These are phyloP conservation scores for Jatropha multifida DNA, from an alignment of 441 rosid genomes.

Conservation along the genomic window DNA sequence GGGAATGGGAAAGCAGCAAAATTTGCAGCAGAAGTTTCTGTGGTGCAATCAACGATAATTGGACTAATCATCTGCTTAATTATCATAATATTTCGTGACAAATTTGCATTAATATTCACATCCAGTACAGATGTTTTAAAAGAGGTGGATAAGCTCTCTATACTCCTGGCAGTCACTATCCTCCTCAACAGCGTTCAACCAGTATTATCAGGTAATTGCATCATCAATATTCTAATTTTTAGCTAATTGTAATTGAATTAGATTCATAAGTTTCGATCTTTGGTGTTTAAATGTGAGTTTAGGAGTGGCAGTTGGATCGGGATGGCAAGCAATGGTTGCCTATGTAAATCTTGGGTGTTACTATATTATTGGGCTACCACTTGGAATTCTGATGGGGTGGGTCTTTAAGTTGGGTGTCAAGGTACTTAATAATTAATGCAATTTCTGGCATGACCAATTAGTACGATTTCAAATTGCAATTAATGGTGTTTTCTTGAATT, in stretches of 20 bases:
- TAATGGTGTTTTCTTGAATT: background rate
- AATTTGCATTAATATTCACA: slow-evolving; percentile 57
- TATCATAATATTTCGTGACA: slow-evolving; percentile 39
- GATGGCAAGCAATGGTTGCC: slow-evolving; percentile 77
- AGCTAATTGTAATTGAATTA: no score
- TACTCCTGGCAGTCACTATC: slow-evolving; percentile 52
- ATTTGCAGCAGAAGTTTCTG: slow-evolving; percentile 54
- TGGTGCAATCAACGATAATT: slow-evolving; percentile 47
- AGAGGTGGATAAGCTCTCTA: slow-evolving; percentile 49
- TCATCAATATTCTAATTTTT: no score
- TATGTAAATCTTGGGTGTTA: slow-evolving; percentile 72
- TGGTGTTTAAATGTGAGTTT: no score
- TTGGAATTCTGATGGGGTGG: slow-evolving; percentile 63
- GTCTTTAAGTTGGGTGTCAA: slow-evolving; percentile 45
- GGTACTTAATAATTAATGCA: slow-evolving; percentile 28
- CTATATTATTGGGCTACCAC: slow-evolving; percentile 66
- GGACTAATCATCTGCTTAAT: slow-evolving; percentile 49
- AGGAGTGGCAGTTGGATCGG: slow-evolving; percentile 87
- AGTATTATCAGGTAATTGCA: slow-evolving; percentile 55
- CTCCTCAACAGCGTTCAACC: slow-evolving; percentile 81
- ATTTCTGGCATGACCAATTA: no score
- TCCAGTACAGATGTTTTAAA: slow-evolving; percentile 44
- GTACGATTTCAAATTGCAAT: background rate
- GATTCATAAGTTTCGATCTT: no score
- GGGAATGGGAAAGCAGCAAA: slow-evolving; percentile 63